Evolutionary conservation across 2,329 filamentous ascomycete species (phyloP), one percentile per base, ranked within the genome.

Genomic region (Pyricularia pennisetigena): DNA sequence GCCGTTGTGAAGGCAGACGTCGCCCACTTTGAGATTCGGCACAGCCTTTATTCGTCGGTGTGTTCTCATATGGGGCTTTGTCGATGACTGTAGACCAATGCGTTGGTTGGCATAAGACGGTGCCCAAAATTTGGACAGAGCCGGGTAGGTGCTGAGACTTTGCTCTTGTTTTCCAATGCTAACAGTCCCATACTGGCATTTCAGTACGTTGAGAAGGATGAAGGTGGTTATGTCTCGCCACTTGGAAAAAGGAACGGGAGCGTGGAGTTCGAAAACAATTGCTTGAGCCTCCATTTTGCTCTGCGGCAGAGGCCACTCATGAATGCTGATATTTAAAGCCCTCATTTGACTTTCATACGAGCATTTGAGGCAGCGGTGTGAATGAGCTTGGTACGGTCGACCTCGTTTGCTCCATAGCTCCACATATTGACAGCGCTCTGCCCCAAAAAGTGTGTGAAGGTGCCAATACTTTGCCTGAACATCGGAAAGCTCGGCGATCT

Each of bases 241-340:
- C 1, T 71, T 64, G 0, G 72, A 72, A 49, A 85, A 82, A 0
- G 72, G 32, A 0, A 28, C 5, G 0, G 86, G 85, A 0, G 80
- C 70, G 0, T 71, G 66, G 0, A 88, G 74, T 70, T 88, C 86
- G 66, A 88, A 88, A 0, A 88, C 77, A 0, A 79, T 78, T 0
- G 83, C 77, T 68, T 83, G 81, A 0, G 78, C 78, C 10, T 77
- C 29, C 0, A 69, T 7, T 0, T 63, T 0, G 0, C 77, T 16
- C 0, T 61, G 35, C 0, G 85, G 81, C 0, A 89, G 75, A 0
- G 86, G 86, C 85, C 85, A 88, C 72, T 89, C 86, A 70, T 86
- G 78, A 10, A 85, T 72, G 0, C 59, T 0, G 8, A 90, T 87
- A 0, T 32, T 57, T 0, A 89, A 68, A 0, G 3, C 2, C 0